Evolutionary conservation across 208 protist genomes (phyloP).

Genomic region (Trypanosoma avium): DNA sequence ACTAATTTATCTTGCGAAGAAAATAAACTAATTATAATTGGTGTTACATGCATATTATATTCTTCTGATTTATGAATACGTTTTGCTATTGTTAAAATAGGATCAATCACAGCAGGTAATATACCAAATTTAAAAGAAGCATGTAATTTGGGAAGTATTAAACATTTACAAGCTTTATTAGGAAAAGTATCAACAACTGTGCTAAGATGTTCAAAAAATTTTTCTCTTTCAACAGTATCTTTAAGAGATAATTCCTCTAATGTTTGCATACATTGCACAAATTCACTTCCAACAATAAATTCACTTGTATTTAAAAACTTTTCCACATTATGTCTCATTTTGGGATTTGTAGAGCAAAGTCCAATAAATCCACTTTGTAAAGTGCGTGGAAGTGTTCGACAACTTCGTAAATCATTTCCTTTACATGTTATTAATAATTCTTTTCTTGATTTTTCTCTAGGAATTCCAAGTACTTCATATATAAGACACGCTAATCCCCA

Average conservation of each 20-base stretch:
- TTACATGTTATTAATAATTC: constrained; percentile 13
- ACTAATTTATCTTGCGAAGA: constrained; percentile 53
- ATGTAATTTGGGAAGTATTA: constrained; percentile 58
- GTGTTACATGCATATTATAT: constrained; percentile 53
- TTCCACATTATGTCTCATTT: constrained; percentile 40
- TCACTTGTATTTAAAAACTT: constrained; percentile 48
- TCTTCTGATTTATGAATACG: constrained; percentile 40
- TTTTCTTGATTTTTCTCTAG: constrained; percentile 11
- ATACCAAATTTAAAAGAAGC: constrained; percentile 54
- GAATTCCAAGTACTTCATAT: constrained; percentile 58
- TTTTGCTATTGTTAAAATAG: constrained; percentile 57
- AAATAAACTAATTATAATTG: constrained; percentile 65
- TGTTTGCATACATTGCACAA: constrained; percentile 56
- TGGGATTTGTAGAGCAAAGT: constrained; percentile 51
- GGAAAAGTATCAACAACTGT: constrained; percentile 51
- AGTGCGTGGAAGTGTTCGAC: constrained; percentile 41
- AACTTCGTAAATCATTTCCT: constrained; percentile 27
- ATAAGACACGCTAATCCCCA: constrained; percentile 83
- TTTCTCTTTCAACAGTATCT: constrained; percentile 52
- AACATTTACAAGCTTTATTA: constrained; percentile 46
- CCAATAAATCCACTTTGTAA: constrained; percentile 48
- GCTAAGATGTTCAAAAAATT: constrained; percentile 55
- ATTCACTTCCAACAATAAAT: constrained; percentile 62
- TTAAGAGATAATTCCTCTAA: constrained; percentile 74
- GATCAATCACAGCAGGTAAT: constrained; percentile 41